A percentile compares a stretch with the other conserved stretches of the same genome.
phyloP scores from a whole-genome alignment of 495 filamentous ascomycete species.

The Hypoxylon lenormandii region DNA sequence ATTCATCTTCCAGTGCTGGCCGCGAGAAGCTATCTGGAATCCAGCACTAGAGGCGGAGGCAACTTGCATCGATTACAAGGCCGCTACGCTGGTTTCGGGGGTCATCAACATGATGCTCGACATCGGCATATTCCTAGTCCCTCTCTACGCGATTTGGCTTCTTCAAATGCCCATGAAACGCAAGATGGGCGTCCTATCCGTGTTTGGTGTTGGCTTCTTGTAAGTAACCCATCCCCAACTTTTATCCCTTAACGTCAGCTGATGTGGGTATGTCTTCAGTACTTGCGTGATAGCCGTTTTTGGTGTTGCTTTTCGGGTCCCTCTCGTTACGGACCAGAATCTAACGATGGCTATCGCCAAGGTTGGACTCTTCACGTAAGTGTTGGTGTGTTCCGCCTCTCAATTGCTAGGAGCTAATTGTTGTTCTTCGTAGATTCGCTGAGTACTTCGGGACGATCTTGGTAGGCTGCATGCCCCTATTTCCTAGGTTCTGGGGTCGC shows the following conservation, averaged over 20 bases:
- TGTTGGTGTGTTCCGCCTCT: constrained; percentile 4
- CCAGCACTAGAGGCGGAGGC: constrained; percentile 32
- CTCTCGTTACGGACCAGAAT: constrained; percentile 44
- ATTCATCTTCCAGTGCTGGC: constrained; percentile 46
- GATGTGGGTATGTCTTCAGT: constrained; percentile 9
- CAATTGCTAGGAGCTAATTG: too few relatives aligned
- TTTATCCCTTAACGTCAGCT: neutral
- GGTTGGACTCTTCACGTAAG: constrained; percentile 55
- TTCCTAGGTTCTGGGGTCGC: constrained; percentile 46
- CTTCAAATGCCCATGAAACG: constrained; percentile 48
- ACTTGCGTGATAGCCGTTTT: constrained; percentile 49
- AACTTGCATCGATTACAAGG: constrained; percentile 47
- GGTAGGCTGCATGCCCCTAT: constrained; percentile 51
- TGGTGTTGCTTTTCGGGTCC: constrained; percentile 46
- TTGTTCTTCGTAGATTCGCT: constrained; percentile 3
- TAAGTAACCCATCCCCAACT: constrained; percentile 17
- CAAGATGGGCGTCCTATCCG: constrained; percentile 51
- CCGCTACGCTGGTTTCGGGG: constrained; percentile 35
- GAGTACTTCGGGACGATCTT: constrained; percentile 52
- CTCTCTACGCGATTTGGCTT: constrained; percentile 48
- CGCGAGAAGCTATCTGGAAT: constrained; percentile 48
- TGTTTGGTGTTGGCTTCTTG: constrained; percentile 52
- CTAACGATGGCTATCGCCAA: constrained; percentile 48
- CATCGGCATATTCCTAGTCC: constrained; percentile 47
- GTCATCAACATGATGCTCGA: constrained; percentile 51